Evolutionary conservation across 805 yeast genomes (phyloP), one percentile per base, ranked within the genome.

Genomic region (Maudiozyma barnettii): DNA sequence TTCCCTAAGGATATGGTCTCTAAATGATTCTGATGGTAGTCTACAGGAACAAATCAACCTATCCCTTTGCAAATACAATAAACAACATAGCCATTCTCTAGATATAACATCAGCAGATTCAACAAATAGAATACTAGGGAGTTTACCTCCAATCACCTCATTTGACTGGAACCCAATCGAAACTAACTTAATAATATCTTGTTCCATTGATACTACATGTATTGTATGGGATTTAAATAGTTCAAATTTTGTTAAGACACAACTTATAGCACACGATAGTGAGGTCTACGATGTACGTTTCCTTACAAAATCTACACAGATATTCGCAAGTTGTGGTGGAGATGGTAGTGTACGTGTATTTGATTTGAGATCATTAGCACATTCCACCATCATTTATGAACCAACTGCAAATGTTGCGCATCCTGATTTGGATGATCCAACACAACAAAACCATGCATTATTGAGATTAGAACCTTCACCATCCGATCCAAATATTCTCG

Each of bases 341-440:
- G 99, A 93, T 66, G 99, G 99, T 0, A 83, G 95, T 16, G 86
- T 90, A 61, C 73, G 99, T 39, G 84, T 93, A 7, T 93, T 93
- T 65, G 99, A 93, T 60, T 72, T 93, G 50, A 69, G 99, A 48
- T 75, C 90, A 8, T 69, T 91, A 44, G 97, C 93, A 50, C 98
- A 90, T 64, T 85, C 95, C 16, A 91, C 99, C 1, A 93, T 93
- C 55, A 83, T 93, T 14, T 93, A 87, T 64, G 99, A 93, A 61
- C 88, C 88, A 12, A 77, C 70, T 26, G 49, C 66, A 12, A 31
- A 35, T 19, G 30, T 43, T 14, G 18, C 44, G 3, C 31, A 13
- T 14, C 30, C 19, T 14, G 20, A 19, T 10, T n/a, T n/a, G 21
- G 29, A 39, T 10, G 45, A 43, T 43, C 41, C 31, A 35, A 23